Conservation (phyloP, 768 basidiomycete species). For the Auricularia sp. region DNA sequence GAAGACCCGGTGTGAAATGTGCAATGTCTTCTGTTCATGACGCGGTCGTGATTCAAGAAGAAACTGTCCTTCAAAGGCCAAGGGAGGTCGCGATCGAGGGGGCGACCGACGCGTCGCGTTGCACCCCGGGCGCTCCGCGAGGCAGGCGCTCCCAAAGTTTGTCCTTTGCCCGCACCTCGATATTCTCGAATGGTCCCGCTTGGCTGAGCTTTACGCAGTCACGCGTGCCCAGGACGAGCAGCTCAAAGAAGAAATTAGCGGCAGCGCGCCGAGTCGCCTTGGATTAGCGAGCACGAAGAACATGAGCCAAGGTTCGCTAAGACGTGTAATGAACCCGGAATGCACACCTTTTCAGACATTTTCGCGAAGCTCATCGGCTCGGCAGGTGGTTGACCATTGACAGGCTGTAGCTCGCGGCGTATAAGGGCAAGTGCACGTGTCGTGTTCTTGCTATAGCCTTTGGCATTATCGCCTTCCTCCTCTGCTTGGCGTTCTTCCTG, state of each 20-base stretch:
- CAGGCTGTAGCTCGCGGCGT: constrained; percentile 56
- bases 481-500: constrained; percentile 32
- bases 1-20: neutral
- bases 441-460: constrained; percentile 83
- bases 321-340: neutral
- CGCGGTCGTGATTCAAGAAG: neutral
- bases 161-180: constrained; percentile 69
- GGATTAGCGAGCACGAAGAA: neutral
- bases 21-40: neutral
- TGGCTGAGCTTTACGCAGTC: constrained; percentile 84
- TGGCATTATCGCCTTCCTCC: constrained; percentile 24
- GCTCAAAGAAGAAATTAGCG: constrained; percentile 94
- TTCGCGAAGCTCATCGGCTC: constrained; percentile 66
- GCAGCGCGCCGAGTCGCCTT: constrained; percentile 88
- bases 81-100: constrained; percentile 8
- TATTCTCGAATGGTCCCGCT: constrained; percentile 67
- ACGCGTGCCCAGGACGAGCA: constrained; percentile 86
- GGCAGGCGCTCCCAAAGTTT: constrained; percentile 65
- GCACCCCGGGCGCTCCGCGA: neutral
- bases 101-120: constrained; percentile 6
- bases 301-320: neutral
- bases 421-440: constrained; percentile 72
- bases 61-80: constrained; percentile 2
- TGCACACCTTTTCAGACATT: constrained; percentile 63
- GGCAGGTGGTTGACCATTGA: constrained; percentile 32